A percentile compares a stretch with the other conserved stretches of the same genome.
Conservation (phyloP, 176 grass and related monocot genomes). For the Canna indica region DNA sequence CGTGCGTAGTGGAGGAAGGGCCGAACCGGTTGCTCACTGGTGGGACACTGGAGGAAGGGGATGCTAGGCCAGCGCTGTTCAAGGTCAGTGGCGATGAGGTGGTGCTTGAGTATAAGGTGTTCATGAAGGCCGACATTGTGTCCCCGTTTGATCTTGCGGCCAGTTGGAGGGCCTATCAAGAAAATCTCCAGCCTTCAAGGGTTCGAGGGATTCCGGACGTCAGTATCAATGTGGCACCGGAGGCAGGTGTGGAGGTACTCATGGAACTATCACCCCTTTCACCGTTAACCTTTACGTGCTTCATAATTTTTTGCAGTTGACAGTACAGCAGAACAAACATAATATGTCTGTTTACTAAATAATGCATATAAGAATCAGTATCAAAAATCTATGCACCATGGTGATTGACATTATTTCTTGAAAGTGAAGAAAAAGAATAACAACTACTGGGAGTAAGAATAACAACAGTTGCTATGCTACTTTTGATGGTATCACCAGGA, state of each 20-base stretch:
- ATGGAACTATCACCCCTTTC: background rate
- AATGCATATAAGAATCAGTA: too few relatives aligned
- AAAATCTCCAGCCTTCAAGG: conserved; percentile 55
- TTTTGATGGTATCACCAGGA: too few relatives aligned
- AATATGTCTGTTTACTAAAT: too few relatives aligned
- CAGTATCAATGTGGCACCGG: conserved; percentile 37
- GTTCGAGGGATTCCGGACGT: conserved; percentile 62
- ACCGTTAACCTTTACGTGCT: background rate
- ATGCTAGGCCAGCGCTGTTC: conserved; percentile 47
- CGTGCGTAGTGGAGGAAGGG: conserved; percentile 75
- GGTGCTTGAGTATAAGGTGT: conserved; percentile 49
- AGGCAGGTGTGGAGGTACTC: conserved; percentile 46
- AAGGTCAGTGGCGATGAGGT: conserved; percentile 41
- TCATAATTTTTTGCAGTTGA: background rate
- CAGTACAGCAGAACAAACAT: too few relatives aligned
- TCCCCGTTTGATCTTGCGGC: conserved; percentile 84
- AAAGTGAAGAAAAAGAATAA: too few relatives aligned
- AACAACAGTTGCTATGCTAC: too few relatives aligned
- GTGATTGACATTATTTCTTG: too few relatives aligned
- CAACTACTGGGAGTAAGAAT: too few relatives aligned
- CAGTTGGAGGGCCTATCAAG: conserved; percentile 81
- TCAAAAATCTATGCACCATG: too few relatives aligned
- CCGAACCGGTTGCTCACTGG: conserved; percentile 40
- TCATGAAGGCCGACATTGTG: conserved; percentile 52
- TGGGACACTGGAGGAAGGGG: conserved; percentile 37